Base-by-base conservation (phyloP, 1,284 basidiomycete species). In the Irpex lacteus region DNA sequence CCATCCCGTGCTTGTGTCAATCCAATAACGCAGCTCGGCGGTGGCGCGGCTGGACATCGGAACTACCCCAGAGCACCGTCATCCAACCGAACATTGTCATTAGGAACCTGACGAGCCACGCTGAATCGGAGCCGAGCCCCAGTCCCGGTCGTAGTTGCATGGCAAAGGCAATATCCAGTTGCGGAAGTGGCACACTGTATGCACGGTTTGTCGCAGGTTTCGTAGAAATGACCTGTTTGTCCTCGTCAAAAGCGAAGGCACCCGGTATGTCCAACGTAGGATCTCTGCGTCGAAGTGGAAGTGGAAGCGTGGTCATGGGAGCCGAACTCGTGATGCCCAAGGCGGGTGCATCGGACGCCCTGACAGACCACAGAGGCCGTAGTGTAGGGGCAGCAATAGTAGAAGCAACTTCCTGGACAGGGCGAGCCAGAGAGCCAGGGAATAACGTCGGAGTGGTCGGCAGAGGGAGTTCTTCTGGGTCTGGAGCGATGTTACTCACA, bases 41-140 rank as follows among this genome's bases (percentile, higher is more conserved):
- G 13, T 15, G 54, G 8, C 32, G 21, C 8, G 54, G 13, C 11
- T 36, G 26, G 7, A 32, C 54, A 36, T 13, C 36, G 36, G 58
- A 59, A 13, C 77, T 76, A 7, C 76, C 74, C 11, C 80, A 69
- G 21, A 80, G 66, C 50, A 88, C 79, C 36, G 85, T 81, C 69
- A 92, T 81, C 90, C 90, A 92, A 11, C 90, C 90, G 73, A 90
- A 91, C 73, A 91, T 82, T 26, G 87, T 80, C 87, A 92, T 90
- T 74, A 92, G 73, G 73, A 91, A 91, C 63, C 88, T 77, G 57
- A 91, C 87, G 78, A 91, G 82, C 89, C 89, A 92, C 38, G 90
- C 89, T 8, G 88, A 82, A 69, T 92, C 90, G 21, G 89, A 86
- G 56, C 87, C 85, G 13, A 83, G 71, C 38, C 88, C 87, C 26